phyloP scores from a whole-genome alignment of 768 basidiomycete genomes.

The Tephrocybe sp. region DNA sequence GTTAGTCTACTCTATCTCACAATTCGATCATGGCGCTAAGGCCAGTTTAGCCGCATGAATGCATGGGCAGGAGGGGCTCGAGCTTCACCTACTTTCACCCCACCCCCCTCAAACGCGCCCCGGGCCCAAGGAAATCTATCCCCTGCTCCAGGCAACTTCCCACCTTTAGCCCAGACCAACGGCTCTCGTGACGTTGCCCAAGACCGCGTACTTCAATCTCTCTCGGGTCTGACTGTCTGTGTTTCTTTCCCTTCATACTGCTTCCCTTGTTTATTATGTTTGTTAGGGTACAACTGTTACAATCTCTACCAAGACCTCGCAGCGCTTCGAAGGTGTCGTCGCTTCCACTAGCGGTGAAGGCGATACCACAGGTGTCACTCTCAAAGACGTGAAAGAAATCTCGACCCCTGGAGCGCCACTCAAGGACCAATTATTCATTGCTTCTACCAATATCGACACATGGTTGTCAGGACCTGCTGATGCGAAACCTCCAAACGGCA shows the following conservation, averaged over 20 bases:
- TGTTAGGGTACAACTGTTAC: slow-evolving; percentile 73
- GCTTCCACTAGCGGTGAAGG: slow-evolving; percentile 60
- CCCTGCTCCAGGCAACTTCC: slow-evolving; percentile 37
- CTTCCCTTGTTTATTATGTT: slow-evolving; percentile 1
- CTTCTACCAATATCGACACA: slow-evolving; percentile 68
- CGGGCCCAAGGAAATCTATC: slow-evolving; percentile 35
- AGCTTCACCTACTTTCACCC: slow-evolving; percentile 71
- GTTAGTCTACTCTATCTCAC: slow-evolving; percentile 28
- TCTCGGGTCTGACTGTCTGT: slow-evolving; percentile 73
- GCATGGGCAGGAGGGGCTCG: slow-evolving; percentile 68
- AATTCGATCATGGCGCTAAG: slow-evolving; percentile 26
- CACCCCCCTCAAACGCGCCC: slow-evolving; percentile 44
- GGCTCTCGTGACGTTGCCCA: slow-evolving; percentile 50
- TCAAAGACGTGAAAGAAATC: slow-evolving; percentile 79
- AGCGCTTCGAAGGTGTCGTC: slow-evolving; percentile 76
- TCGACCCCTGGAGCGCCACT: slow-evolving; percentile 64
- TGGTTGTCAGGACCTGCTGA: slow-evolving; percentile 78
- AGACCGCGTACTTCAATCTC: slow-evolving; percentile 62
- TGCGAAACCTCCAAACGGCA: slow-evolving; percentile 66
- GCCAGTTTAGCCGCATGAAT: slow-evolving; percentile 34
- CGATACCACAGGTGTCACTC: slow-evolving; percentile 68
- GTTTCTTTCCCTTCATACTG: background rate
- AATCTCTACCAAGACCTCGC: slow-evolving; percentile 66
- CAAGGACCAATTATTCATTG: slow-evolving; percentile 69
- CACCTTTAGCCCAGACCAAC: slow-evolving; percentile 49